phyloP scores from a whole-genome alignment of 2,329 filamentous ascomycete genomes.

The Cyclaneusma minus region DNA sequence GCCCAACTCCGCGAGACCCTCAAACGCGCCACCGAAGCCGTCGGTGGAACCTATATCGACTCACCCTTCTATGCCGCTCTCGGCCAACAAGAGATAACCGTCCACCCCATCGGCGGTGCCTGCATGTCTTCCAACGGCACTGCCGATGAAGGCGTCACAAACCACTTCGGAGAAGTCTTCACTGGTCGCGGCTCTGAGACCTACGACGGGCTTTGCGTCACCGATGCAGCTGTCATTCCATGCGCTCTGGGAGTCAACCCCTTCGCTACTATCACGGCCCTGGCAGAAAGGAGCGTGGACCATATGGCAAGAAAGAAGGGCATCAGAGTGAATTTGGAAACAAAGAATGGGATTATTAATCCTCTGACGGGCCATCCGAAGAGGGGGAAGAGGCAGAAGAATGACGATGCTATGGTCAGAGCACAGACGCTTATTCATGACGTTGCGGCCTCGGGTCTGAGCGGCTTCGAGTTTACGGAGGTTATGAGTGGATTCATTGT shows the following conservation, averaged over 20 bases:
- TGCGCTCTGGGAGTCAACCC: conserved; percentile 49
- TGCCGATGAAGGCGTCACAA: conserved; percentile 39
- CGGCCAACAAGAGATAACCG: conserved; percentile 42
- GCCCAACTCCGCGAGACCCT: conserved; percentile 35
- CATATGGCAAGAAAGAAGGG: conserved; percentile 25
- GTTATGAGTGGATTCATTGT: conserved; percentile 48
- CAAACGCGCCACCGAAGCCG: conserved; percentile 34
- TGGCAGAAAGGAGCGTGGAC: conserved; percentile 48
- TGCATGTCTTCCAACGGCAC: conserved; percentile 45
- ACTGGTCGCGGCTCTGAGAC: conserved; percentile 32
- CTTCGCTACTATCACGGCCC: conserved; percentile 51
- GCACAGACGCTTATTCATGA: conserved; percentile 24
- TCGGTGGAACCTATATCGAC: conserved; percentile 43
- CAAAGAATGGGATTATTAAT: conserved; percentile 32
- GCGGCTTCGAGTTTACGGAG: conserved; percentile 45
- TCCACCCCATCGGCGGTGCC: conserved; percentile 52
- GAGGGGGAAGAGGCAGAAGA: conserved; percentile 15
- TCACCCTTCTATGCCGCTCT: conserved; percentile 42
- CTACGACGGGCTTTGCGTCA: conserved; percentile 42
- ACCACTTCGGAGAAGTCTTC: conserved; percentile 46
- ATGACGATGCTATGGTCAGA: conserved; percentile 22
- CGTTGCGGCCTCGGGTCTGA: conserved; percentile 19
- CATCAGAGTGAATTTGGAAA: conserved; percentile 26
- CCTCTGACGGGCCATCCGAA: conserved; percentile 31
- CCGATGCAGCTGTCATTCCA: conserved; percentile 46